Percentiles rank a stretch among this genome's conserved stretches.
phyloP scores from a whole-genome alignment of 495 filamentous ascomycete species.

The Hypoxylon intermedium region DNA sequence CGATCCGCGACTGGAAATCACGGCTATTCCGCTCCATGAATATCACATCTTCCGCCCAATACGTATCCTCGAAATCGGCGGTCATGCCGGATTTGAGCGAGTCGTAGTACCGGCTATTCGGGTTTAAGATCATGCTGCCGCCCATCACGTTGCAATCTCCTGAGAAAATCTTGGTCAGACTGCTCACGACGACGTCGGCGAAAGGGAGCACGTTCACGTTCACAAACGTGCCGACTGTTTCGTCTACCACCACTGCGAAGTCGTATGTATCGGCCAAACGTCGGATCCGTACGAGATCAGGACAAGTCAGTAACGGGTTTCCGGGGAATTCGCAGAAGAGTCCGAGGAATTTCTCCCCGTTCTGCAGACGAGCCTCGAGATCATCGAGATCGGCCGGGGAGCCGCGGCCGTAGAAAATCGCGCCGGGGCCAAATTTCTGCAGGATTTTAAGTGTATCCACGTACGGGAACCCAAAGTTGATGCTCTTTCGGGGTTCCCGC shows the following conservation, averaged over 20 bases:
- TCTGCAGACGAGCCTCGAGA: slow-evolving; percentile 72
- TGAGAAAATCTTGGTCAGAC: slow-evolving; percentile 94
- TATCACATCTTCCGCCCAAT: slow-evolving; percentile 91
- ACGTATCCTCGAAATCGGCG: slow-evolving; percentile 80
- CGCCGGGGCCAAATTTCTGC: slow-evolving; percentile 92
- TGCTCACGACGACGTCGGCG: slow-evolving; percentile 91
- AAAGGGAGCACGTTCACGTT: slow-evolving; percentile 91
- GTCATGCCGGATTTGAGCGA: slow-evolving; percentile 67
- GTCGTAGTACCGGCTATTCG: slow-evolving; percentile 73
- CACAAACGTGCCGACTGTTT: slow-evolving; percentile 94
- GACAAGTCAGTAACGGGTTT: slow-evolving; percentile 86
- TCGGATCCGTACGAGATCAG: slow-evolving; percentile 82
- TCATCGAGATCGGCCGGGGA: slow-evolving; percentile 84
- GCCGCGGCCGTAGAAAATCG: slow-evolving; percentile 87
- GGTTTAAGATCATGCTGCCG: slow-evolving; percentile 86
- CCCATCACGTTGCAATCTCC: slow-evolving; percentile 99
- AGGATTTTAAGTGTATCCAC: slow-evolving; percentile 95
- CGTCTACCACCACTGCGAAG: slow-evolving; percentile 91
- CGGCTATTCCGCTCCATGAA: slow-evolving; percentile 97
- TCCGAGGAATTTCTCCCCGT: slow-evolving; percentile 79
- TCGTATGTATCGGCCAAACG: slow-evolving; percentile 80
- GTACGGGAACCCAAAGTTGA: slow-evolving; percentile 88
- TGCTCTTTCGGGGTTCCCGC: slow-evolving; percentile 67
- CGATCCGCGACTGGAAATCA: slow-evolving; percentile 84
- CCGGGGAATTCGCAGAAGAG: slow-evolving; percentile 95